Conservation (phyloP, 108 stramenopile species). For the Pseudonitzschia multiseries region DNA sequence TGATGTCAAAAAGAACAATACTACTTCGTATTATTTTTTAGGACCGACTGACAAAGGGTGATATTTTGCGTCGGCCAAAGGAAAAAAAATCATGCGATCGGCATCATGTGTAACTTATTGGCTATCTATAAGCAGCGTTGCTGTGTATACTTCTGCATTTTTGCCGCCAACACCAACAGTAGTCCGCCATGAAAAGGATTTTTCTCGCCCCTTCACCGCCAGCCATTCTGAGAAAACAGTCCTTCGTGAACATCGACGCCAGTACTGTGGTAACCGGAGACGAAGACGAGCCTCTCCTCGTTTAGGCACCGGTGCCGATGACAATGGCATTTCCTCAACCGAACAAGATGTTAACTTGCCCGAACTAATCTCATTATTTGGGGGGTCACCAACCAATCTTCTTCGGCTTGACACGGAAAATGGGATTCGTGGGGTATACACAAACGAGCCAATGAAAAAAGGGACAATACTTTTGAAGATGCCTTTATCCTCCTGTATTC, state of each 20-base stretch:
- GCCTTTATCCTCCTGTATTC: conserved; percentile 59
- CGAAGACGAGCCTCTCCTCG: neutral
- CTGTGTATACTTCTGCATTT: neutral
- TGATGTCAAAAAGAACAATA: too few species aligned
- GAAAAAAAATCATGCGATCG: neutral
- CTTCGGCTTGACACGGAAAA: conserved; percentile 23
- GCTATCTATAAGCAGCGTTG: neutral
- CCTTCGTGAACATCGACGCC: too few species aligned
- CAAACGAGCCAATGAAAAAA: conserved; percentile 35
- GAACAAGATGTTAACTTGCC: neutral
- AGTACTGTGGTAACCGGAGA: neutral
- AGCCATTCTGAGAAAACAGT: neutral
- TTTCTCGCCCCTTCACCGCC: neutral
- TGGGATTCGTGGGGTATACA: conserved; percentile 54
- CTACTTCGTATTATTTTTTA: too few species aligned
- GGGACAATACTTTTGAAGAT: conserved; percentile 56
- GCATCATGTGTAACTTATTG: neutral
- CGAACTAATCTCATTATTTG: conserved; percentile 11
- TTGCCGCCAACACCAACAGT: neutral
- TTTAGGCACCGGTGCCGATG: neutral
- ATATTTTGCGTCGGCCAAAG: neutral
- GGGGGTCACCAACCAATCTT: conserved; percentile 16
- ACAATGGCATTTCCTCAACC: neutral
- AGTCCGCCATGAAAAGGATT: neutral
- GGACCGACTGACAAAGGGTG: too few species aligned